A percentile compares a stretch with the other conserved stretches of the same genome.
Conservation (phyloP, 345 rosid genomes). For the Mallotus nudiflorus region DNA sequence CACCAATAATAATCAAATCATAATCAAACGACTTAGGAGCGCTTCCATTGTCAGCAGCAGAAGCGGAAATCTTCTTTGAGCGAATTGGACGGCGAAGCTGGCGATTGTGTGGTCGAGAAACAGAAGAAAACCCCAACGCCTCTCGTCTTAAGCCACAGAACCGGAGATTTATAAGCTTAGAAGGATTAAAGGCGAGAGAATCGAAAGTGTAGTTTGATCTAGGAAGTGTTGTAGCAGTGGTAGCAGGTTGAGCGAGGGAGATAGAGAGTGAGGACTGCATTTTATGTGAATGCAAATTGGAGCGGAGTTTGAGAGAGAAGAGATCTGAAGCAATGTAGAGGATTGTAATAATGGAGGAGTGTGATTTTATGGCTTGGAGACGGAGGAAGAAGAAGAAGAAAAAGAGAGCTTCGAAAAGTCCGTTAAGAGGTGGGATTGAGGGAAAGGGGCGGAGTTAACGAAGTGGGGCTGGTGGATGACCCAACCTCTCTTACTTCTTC, state of each 20-base stretch:
- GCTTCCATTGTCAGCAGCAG: constrained; percentile 54
- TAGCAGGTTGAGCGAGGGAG: constrained; percentile 42
- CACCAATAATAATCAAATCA: constrained; percentile 89
- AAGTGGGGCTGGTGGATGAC: too few species aligned
- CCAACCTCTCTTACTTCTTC: too few species aligned
- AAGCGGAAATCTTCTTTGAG: constrained; percentile 37
- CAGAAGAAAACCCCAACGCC: constrained; percentile 43
- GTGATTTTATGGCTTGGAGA: too few species aligned
- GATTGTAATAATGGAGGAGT: constrained; percentile 21
- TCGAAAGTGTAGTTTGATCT: constrained; percentile 35
- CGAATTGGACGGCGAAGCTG: constrained; percentile 18
- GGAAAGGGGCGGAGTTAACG: too few species aligned
- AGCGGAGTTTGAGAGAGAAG: too few species aligned
- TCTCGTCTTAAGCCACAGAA: constrained; percentile 83
- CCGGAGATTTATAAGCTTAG: constrained; percentile 56
- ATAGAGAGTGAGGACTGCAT: constrained; percentile 65
- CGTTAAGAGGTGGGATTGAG: too few species aligned
- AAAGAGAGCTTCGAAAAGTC: too few species aligned
- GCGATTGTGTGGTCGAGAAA: constrained; percentile 16
- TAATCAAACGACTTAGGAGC: constrained; percentile 76
- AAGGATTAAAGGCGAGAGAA: constrained; percentile 18
- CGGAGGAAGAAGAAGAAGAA: too few species aligned
- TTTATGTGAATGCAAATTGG: too few species aligned
- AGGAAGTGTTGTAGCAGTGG: constrained; percentile 24
- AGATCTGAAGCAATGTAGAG: constrained; percentile 12